A percentile compares a stretch with the other conserved stretches of the same genome.
Evolutionary conservation across 768 basidiomycete species (phyloP).

Genomic region (Fistulinella prunicolor): DNA sequence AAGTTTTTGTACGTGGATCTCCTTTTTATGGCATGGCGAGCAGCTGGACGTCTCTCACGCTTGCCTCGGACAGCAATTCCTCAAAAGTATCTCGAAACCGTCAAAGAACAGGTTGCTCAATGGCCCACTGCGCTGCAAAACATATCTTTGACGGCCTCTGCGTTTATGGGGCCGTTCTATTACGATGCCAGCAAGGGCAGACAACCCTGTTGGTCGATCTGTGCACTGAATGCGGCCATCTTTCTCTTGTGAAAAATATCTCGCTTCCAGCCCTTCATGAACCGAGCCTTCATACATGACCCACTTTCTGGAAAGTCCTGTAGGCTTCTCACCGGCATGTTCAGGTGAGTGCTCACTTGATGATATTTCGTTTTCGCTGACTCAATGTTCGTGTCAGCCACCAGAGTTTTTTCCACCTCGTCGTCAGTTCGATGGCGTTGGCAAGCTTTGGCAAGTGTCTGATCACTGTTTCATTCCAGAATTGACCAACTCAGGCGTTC

Average conservation of each 20-base stretch:
- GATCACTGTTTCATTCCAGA: too few species aligned
- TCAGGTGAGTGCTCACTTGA: conserved; percentile 52
- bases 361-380: neutral
- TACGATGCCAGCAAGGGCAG: conserved; percentile 70
- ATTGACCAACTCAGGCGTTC: conserved; percentile 82
- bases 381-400: conserved; percentile 48
- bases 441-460: conserved; percentile 69
- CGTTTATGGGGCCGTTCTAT: conserved; percentile 57
- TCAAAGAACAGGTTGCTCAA: conserved; percentile 28
- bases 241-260: conserved; percentile 78
- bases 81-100: conserved; percentile 32
- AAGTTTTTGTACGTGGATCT: conserved; percentile 18
- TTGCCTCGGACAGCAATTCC: conserved; percentile 40
- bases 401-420: conserved; percentile 61
- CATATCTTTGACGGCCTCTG: conserved; percentile 39
- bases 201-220: conserved; percentile 71
- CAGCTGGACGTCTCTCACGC: too few species aligned
- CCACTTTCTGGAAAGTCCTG: conserved; percentile 74
- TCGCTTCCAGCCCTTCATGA: conserved; percentile 63
- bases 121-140: conserved; percentile 35
- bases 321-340: conserved; percentile 78
- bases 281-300: conserved; percentile 64
- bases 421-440: conserved; percentile 77
- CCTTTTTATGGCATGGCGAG: too few species aligned
- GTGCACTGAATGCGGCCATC: conserved; percentile 63